Evolutionary conservation across 805 yeast genomes (phyloP).

Genomic region (Kuraishia molischiana): DNA sequence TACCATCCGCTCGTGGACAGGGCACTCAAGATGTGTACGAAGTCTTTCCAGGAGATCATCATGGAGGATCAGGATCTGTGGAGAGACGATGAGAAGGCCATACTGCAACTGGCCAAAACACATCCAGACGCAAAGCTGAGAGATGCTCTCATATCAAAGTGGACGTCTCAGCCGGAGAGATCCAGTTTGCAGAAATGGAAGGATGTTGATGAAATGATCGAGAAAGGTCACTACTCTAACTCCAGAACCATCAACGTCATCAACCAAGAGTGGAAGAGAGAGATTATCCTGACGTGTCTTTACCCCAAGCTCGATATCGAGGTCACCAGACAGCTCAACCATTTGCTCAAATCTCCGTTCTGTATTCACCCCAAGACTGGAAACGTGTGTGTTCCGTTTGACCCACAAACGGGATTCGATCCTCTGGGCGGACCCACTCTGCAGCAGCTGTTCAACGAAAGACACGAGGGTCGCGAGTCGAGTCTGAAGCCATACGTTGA

Average conservation of each 20-base stretch:
- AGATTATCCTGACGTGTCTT: slow-evolving; percentile 65
- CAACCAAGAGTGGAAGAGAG: slow-evolving; percentile 63
- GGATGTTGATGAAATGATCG: slow-evolving; percentile 51
- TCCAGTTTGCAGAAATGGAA: slow-evolving; percentile 67
- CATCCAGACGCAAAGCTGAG: slow-evolving; percentile 52
- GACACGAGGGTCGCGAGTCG: slow-evolving; percentile 25
- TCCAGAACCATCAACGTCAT: slow-evolving; percentile 5
- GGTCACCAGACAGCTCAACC: slow-evolving; percentile 83
- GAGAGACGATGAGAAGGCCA: slow-evolving; percentile 44
- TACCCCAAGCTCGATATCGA: slow-evolving; percentile 92
- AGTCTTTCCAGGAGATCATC: slow-evolving; percentile 54
- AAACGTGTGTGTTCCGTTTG: slow-evolving; percentile 86
- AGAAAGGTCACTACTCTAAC: slow-evolving; percentile 31
- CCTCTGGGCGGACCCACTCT: slow-evolving; percentile 78
- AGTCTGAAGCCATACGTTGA: slow-evolving; percentile 63
- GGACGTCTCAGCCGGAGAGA: slow-evolving; percentile 46
- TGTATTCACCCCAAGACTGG: slow-evolving; percentile 97
- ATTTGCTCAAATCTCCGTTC: slow-evolving; percentile 90
- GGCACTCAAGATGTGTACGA: slow-evolving; percentile 57
- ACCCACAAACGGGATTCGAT: slow-evolving; percentile 45
- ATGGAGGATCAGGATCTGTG: slow-evolving; percentile 85
- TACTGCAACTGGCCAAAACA: slow-evolving; percentile 48
- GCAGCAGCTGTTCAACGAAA: slow-evolving; percentile 50
- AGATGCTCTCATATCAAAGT: slow-evolving; percentile 40
- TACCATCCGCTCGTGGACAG: slow-evolving; percentile 82